Evolutionary conservation across 768 basidiomycete genomes (phyloP).

Genomic region (Auricularia cornea): DNA sequence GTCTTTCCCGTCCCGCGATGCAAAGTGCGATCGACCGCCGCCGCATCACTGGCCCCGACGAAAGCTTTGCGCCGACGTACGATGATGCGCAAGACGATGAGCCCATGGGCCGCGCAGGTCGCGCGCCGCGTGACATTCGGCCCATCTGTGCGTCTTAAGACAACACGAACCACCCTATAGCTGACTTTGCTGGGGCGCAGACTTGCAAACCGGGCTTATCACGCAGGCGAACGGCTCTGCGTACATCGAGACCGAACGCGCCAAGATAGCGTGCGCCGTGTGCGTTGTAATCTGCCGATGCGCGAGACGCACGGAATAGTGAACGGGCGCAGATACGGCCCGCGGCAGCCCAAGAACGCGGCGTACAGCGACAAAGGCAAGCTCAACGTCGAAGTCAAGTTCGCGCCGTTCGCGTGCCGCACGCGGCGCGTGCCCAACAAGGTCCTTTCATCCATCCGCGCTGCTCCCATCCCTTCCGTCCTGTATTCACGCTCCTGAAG

Average conservation of each 20-base stretch:
- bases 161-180: conserved; percentile 8
- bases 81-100: conserved; percentile 27
- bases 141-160: conserved; percentile 78
- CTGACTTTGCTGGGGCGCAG: conserved; percentile 32
- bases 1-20: background rate
- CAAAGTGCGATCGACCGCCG: conserved; percentile 66
- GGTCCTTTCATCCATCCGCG: no score
- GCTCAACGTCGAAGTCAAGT: conserved; percentile 94
- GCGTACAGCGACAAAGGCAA: conserved; percentile 81
- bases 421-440: conserved; percentile 75
- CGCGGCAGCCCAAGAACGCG: conserved; percentile 72
- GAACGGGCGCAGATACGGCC: conserved; percentile 53
- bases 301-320: background rate
- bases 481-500: no score
- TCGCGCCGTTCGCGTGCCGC: conserved; percentile 84
- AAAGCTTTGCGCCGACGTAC: conserved; percentile 61
- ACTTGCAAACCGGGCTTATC: conserved; percentile 83
- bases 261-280: conserved; percentile 96
- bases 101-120: conserved; percentile 19
- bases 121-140: conserved; percentile 58
- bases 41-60: conserved; percentile 86
- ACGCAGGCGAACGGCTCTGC: conserved; percentile 94
- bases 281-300: conserved; percentile 33
- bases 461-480: background rate
- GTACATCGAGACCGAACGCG: conserved; percentile 86